phyloP scores from a whole-genome alignment of 2,329 filamentous ascomycete genomes.

The Tolypocladium amazonense region DNA sequence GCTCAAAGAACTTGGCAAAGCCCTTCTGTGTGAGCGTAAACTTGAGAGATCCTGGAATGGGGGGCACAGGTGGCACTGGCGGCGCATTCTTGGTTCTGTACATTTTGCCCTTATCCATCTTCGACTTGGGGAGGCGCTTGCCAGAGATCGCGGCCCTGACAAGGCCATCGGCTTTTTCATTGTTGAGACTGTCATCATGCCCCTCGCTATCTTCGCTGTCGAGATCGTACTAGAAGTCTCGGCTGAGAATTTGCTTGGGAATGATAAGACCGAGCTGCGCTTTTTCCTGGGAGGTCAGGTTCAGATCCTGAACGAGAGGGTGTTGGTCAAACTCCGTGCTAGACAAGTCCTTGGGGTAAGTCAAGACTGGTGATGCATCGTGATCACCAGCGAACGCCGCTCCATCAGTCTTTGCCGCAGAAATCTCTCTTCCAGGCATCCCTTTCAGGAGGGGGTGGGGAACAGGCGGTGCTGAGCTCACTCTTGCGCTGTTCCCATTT shows the following conservation, averaged over 20 bases:
- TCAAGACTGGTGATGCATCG: conserved; percentile 17
- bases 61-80: conserved; percentile 17
- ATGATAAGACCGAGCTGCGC: conserved; percentile 22
- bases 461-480: conserved; percentile 4
- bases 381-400: conserved; percentile 22
- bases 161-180: conserved; percentile 1
- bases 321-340: conserved; percentile 23
- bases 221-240: conserved; percentile 26
- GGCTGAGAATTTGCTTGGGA: conserved; percentile 20
- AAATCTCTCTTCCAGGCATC: conserved; percentile 27
- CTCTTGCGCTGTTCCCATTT: conserved; percentile 1
- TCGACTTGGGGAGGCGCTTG: conserved; percentile 2
- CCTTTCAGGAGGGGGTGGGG: conserved; percentile 33
- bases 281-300: conserved; percentile 16
- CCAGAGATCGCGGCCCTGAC: neutral
- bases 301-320: conserved; percentile 20
- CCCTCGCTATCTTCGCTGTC: conserved; percentile 20
- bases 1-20: conserved; percentile 16
- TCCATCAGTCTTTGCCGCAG: conserved; percentile 24
- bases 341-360: conserved; percentile 23
- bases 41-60: conserved; percentile 18
- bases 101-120: neutral
- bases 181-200: conserved; percentile 1
- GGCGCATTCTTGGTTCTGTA: conserved; percentile 9
- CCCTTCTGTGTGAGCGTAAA: conserved; percentile 12